These are phyloP conservation scores for Saturnispora zaruensis DNA, from an alignment of 805 yeast genomes.

Conservation along the genomic window DNA sequence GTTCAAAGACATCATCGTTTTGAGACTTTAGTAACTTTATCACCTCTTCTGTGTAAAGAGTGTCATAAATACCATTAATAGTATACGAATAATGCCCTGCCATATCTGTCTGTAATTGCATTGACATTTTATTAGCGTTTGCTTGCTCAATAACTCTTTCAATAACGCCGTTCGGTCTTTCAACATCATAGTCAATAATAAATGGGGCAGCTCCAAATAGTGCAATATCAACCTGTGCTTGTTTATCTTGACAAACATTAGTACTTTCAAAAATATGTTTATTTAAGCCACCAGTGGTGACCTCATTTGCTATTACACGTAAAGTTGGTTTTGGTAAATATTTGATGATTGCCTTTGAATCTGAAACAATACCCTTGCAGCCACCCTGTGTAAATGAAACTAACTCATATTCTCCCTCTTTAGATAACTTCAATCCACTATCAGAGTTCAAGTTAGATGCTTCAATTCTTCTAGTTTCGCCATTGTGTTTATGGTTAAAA, in stretches of 20 bases:
- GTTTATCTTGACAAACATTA: conserved; percentile 21
- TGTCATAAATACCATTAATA: conserved; percentile 58
- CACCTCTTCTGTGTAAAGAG: conserved; percentile 42
- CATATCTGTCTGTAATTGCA: conserved; percentile 34
- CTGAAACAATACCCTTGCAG: conserved; percentile 35
- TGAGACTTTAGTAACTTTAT: conserved; percentile 21
- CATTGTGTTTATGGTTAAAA: conserved; percentile 26
- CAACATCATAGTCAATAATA: conserved; percentile 55
- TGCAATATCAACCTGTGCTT: conserved; percentile 29
- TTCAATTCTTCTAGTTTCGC: conserved; percentile 7
- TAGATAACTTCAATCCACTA: conserved; percentile 26
- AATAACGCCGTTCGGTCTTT: conserved; percentile 45
- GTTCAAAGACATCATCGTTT: conserved; percentile 22
- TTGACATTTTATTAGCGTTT: conserved; percentile 31
- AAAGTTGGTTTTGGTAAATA: conserved; percentile 27
- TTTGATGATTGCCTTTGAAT: conserved; percentile 18
- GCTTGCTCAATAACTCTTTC: conserved; percentile 36
- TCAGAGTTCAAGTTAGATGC: conserved; percentile 17
- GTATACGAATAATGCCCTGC: conserved; percentile 56
- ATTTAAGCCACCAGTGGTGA: neutral
- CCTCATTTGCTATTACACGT: conserved; percentile 1
- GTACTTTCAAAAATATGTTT: conserved; percentile 9
- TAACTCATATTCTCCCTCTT: conserved; percentile 38
- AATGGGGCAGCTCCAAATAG: conserved; percentile 58
- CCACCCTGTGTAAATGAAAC: conserved; percentile 33